phyloP scores from a whole-genome alignment of 2,329 filamentous ascomycete genomes.

The Penicillium sp. region DNA sequence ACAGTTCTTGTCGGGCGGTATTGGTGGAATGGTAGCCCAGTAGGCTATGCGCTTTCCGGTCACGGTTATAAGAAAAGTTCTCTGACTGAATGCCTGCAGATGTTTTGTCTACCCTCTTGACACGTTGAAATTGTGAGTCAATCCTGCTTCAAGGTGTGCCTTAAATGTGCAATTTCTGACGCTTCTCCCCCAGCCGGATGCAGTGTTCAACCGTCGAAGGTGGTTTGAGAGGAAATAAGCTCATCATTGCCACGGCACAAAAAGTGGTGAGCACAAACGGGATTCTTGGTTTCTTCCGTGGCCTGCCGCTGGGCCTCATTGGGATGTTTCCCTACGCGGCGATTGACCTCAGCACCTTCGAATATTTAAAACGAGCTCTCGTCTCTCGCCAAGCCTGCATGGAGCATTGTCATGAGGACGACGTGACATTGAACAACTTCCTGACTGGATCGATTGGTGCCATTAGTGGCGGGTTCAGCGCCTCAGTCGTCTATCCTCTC shows the following conservation, averaged over 20 bases:
- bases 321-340: conserved; percentile 98
- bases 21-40: conserved; percentile 94
- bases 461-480: conserved; percentile 86
- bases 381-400: conserved; percentile 69
- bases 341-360: conserved; percentile 94
- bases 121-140: conserved; percentile 60
- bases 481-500: conserved; percentile 90
- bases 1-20: conserved; percentile 86
- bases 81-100: conserved; percentile 46
- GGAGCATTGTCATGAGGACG: conserved; percentile 75
- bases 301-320: conserved; percentile 87
- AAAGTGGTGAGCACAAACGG: conserved; percentile 85
- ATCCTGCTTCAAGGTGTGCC: neutral
- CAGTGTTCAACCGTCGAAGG: conserved; percentile 92
- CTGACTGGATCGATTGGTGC: conserved; percentile 87
- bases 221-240: conserved; percentile 77
- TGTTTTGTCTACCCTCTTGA: conserved; percentile 95
- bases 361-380: conserved; percentile 80
- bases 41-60: conserved; percentile 46
- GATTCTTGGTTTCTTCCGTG: conserved; percentile 78
- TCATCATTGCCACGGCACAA: conserved; percentile 78
- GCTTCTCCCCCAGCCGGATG: conserved; percentile 62
- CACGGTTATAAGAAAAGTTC: neutral
- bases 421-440: conserved; percentile 77
- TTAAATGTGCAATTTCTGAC: conserved; percentile 8